A percentile compares a stretch with the other conserved stretches of the same genome.
phyloP scores from a whole-genome alignment of 2,329 filamentous ascomycete species.

The Ceratocystiopsis minuta region DNA sequence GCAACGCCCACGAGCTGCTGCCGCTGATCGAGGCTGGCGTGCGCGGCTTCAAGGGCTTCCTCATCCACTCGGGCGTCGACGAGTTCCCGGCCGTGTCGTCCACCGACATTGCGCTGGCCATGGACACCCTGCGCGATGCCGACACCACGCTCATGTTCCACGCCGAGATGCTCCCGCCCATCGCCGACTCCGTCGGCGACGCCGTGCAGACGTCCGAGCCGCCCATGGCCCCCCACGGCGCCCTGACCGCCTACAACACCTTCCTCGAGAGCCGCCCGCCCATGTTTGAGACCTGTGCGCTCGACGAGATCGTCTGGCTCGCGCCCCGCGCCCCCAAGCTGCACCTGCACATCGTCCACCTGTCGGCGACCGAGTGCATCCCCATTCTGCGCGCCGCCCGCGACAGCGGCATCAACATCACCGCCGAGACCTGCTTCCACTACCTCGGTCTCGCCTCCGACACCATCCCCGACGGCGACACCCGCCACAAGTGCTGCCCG shows the following conservation, averaged over 20 bases:
- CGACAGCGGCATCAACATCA: conserved; percentile 60
- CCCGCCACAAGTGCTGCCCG: conserved; percentile 86
- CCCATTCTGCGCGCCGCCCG: conserved; percentile 62
- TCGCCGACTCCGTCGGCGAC: conserved; percentile 61
- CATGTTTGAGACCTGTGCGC: conserved; percentile 77
- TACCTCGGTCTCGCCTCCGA: conserved; percentile 77
- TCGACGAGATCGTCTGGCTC: conserved; percentile 69
- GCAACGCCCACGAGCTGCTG: conserved; percentile 64
- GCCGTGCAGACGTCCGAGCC: conserved; percentile 49
- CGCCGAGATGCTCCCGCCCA: conserved; percentile 92
- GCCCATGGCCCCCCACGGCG: conserved; percentile 51
- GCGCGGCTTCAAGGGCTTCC: conserved; percentile 89
- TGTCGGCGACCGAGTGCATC: conserved; percentile 78
- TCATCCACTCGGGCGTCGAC: conserved; percentile 92
- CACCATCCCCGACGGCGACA: conserved; percentile 67
- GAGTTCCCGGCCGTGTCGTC: conserved; percentile 88
- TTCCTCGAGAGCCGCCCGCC: conserved; percentile 85
- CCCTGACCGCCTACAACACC: conserved; percentile 63
- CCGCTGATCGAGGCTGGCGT: conserved; percentile 72
- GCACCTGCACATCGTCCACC: conserved; percentile 81
- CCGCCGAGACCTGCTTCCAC: conserved; percentile 90
- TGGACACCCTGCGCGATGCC: conserved; percentile 60
- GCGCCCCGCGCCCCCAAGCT: conserved; percentile 65
- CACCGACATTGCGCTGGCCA: conserved; percentile 59
- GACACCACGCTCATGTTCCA: conserved; percentile 97